Evolutionary conservation across 2,329 filamentous ascomycete species (phyloP), one percentile per base, ranked within the genome.

Genomic region (Talaromyces sp.): DNA sequence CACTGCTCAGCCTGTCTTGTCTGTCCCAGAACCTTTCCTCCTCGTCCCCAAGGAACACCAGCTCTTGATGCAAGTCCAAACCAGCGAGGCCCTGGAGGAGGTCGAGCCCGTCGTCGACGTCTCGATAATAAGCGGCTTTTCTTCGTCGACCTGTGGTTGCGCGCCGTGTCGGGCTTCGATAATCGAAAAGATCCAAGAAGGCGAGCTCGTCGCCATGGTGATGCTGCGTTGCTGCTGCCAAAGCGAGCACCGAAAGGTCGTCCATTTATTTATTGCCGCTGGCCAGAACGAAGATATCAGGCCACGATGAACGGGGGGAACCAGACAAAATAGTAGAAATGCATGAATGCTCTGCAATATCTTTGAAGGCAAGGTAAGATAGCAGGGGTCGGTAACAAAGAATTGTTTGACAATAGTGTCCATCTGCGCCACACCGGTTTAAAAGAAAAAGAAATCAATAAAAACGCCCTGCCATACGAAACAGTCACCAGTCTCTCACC

Each of bases 271-370:
- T 43, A 3, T 2, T 17, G 32, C 3, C 41, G 17, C 26, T 35
- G 32, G 32, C 32, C 32, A 32, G 32, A 14, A 14, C 14, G 13
- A 10, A 14, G 26, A 35, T 9, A 27, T 61, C 55, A 61, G 41
- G 24, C 52, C 41, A 61, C 50, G 58, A 58, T 52, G 52, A 61
- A 61, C 14, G 59, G 59, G 46, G 59, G 59, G 46, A 61, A 61
- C 59, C 59, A 61, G 17, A 61, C 41, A 58, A 61, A 61, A 32
- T 61, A 61, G 55, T 61, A 61, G 51, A 55, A 41, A 55, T 61
- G 59, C 54, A 61, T 61, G 56, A 41, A 54, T 55, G 4, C 26
- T n/a, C n/a, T 38, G 10, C 4, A 3, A 38, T 38, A 3, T 38
- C 14, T 3, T 38, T 38, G 32, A 3, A 38, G 14, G 14, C 8